Base-by-base conservation (phyloP, 2,329 filamentous ascomycete genomes). In the Colletotrichum orchidophilum region DNA sequence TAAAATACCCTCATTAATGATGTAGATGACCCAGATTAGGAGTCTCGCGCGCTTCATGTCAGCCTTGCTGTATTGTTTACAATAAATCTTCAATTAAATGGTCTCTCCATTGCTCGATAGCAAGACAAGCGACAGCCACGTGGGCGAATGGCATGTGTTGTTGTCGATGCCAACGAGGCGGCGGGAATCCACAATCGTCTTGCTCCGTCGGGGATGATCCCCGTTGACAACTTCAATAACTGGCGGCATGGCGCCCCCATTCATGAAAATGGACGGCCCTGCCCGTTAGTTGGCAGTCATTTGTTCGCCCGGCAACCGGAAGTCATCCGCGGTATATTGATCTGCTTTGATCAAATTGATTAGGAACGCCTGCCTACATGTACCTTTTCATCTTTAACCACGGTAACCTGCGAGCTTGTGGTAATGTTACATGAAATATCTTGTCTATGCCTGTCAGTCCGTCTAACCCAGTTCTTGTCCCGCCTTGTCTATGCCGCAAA, bases 141-240 rank as follows among this genome's bases (percentile, higher is more conserved):
- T 71, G 64, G 50, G 58, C 68, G 52, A 24, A 42, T 49, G 39
- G 33, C 29, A 13, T 31, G 35, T 68, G 63, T 50, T 3, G 15
- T 57, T 31, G 15, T 29, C 11, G 42, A 54, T 62, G 64, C 58
- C 59, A 59, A 26, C 64, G 53, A 71, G 64, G 53, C 46, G 54
- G 18, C 26, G 21, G 31, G 27, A 52, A 15, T 29, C 58, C 54
- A 59, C 58, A 46, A 63, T 39, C 58, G 21, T 21, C 3, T 12
- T 2, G 12, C 12, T 24, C 29, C n/a, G 18, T 0, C 69, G 50
- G 46, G 67, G 68, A 26, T 68, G 21, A 63, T 58, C 69, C 69
- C 29, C 69, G 69, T 68, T 35, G 66, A 5, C 39, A 46, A 46
- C n/a, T n/a, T 18, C 46, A 26, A 2, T 50, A 46, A 68, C 68